Percentiles rank a stretch among this genome's conserved stretches.
Conservation (phyloP, 2,329 filamentous ascomycete genomes). For the Penicillium palitans region DNA sequence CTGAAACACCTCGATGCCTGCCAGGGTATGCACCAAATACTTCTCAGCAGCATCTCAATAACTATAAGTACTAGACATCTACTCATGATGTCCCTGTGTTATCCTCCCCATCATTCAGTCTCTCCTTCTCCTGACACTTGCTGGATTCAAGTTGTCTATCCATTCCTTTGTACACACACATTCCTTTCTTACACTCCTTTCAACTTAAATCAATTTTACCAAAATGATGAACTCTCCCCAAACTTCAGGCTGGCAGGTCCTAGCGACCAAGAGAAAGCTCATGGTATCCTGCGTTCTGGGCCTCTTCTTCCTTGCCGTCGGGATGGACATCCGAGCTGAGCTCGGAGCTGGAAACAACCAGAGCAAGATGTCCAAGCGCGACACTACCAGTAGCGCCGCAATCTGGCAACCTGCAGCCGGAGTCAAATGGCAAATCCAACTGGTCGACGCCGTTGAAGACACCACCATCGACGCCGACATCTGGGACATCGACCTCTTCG, state of each 20-base stretch:
- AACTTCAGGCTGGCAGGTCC: not conserved
- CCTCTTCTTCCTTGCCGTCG: conserved; percentile 7
- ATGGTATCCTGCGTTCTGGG: not conserved
- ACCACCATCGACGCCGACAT: conserved; percentile 54
- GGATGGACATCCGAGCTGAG: conserved; percentile 2
- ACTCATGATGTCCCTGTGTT: not conserved
- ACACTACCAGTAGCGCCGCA: not conserved
- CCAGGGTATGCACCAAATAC: not conserved
- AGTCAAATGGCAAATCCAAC: conserved; percentile 63
- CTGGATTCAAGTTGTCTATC: conserved; percentile 13
- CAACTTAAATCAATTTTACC: not conserved
- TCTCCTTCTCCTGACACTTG: conserved; percentile 10
- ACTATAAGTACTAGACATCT: not conserved
- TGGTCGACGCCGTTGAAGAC: conserved; percentile 46
- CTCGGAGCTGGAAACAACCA: not conserved
- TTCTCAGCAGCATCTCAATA: not conserved
- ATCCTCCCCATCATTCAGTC: conserved; percentile 1
- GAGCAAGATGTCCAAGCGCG: conserved; percentile 1
- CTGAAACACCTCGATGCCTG: not conserved
- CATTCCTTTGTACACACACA: conserved; percentile 4
- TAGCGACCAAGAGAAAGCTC: not conserved
- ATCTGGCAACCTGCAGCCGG: conserved; percentile 56
- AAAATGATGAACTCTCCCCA: not conserved
- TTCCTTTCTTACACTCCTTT: conserved; percentile 9
- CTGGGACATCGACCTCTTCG: conserved; percentile 64